phyloP scores from a whole-genome alignment of 768 basidiomycete genomes.

The Rhizopogon sp. region DNA sequence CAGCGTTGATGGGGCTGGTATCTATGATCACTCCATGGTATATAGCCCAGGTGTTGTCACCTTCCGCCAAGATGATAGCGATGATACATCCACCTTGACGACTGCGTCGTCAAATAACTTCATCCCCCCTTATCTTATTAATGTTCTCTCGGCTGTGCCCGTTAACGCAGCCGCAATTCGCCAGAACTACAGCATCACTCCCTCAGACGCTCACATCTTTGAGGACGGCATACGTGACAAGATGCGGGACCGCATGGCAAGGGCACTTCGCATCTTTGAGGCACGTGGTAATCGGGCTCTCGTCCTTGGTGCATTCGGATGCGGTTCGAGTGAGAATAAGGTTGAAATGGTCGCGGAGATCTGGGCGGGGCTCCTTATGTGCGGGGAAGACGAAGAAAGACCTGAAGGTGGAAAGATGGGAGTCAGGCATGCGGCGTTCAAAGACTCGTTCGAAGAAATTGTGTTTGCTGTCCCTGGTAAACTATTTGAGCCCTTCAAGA shows the following conservation, averaged over 20 bases:
- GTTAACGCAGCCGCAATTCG: constrained; percentile 40
- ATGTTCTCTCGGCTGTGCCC: constrained; percentile 37
- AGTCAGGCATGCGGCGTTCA: constrained; percentile 29
- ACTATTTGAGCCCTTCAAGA: constrained; percentile 30
- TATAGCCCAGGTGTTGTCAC: constrained; percentile 40
- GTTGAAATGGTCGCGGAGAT: constrained; percentile 37
- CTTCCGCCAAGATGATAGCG: constrained; percentile 35
- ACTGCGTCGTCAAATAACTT: constrained; percentile 17
- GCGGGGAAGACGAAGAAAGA: constrained; percentile 22
- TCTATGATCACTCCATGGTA: constrained; percentile 44
- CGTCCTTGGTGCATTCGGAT: constrained; percentile 43
- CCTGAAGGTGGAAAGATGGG: constrained; percentile 11
- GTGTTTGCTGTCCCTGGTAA: constrained; percentile 39
- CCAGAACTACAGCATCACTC: constrained; percentile 29
- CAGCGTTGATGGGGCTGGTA: constrained; percentile 32
- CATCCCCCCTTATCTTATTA: constrained; percentile 33
- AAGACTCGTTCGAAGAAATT: constrained; percentile 35
- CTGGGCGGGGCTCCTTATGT: constrained; percentile 42
- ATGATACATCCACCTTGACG: constrained; percentile 11
- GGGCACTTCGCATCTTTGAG: constrained; percentile 39
- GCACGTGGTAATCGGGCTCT: constrained; percentile 32
- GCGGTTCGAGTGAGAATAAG: constrained; percentile 36
- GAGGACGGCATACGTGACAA: constrained; percentile 33
- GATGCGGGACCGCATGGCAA: constrained; percentile 47
- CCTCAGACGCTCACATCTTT: constrained; percentile 29